phyloP scores from a whole-genome alignment of 2,329 filamentous ascomycete species.

The Penicillium digitatum region DNA sequence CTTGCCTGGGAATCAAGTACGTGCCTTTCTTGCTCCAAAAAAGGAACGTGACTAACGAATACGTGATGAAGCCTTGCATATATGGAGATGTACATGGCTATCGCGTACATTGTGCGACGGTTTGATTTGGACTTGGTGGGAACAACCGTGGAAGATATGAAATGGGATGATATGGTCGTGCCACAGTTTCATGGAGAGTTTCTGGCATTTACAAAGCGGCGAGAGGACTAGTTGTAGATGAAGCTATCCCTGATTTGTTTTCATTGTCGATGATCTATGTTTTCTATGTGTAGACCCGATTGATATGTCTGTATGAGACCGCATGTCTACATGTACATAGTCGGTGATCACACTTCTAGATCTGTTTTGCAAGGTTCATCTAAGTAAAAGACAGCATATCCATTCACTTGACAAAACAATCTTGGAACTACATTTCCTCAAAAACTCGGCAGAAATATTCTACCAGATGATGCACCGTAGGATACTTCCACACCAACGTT shows the following conservation, averaged over 20 bases:
- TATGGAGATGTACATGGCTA: not conserved
- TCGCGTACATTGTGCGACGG: not conserved
- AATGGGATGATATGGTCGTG: not conserved
- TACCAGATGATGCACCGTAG: not conserved
- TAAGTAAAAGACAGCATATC: not conserved
- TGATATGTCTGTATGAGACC: not conserved
- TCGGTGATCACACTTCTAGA: not conserved
- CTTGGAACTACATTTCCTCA: not conserved
- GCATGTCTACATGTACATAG: not conserved
- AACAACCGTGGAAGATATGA: not conserved
- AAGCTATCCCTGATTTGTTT: not conserved
- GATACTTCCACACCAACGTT: not conserved
- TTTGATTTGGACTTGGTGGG: not conserved
- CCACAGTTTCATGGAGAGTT: not conserved
- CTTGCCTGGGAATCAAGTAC: not conserved
- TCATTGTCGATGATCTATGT: not conserved
- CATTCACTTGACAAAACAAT: not conserved
- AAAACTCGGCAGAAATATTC: not conserved
- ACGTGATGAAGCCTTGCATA: not conserved
- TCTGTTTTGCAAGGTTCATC: not conserved
- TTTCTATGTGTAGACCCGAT: not conserved
- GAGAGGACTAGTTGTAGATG: not conserved
- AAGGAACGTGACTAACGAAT: not conserved
- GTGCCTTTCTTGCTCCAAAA: not conserved
- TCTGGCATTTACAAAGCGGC: not conserved